Base-by-base conservation (phyloP, 2,329 filamentous ascomycete genomes). In the Xylaria sp. region DNA sequence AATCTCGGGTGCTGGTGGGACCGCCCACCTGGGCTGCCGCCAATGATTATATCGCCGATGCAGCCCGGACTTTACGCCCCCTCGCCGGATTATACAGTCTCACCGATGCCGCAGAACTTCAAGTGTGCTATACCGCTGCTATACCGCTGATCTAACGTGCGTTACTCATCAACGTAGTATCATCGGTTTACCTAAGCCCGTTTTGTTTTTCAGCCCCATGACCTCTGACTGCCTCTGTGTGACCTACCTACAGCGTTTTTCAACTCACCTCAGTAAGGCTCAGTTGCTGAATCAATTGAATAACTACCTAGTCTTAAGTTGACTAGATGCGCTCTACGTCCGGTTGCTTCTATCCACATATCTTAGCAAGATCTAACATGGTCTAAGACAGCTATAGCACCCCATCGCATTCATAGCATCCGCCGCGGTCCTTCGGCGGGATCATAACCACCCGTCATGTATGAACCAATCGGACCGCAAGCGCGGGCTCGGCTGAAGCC, bases 401-500 rank as follows among this genome's bases (percentile, higher is more conserved):
- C 39, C n/a, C 20, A 16, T 7, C 17, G 16, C 17, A 26, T 8
- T n/a, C 21, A 49, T 8, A 19, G 8, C 24, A 42, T 17, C 22
- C 17, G 3, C 26, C 24, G 18, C 18, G 9, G 19, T 21, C 42
- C n/a, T 29, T 8, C 34, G 24, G 4, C 41, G 24, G 38, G 9
- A 20, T 11, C 20, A 40, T 34, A 40, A 26, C n/a, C 8, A 29
- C 6, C 39, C 7, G 13, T 24, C 21, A 70, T 62, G 54, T 52
- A 62, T 16, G 53, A 59, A 39, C 45, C 60, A 29, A 53, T 29
- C 21, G 38, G 48, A n/a, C 45, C 50, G 38, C 55, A 50, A 64
- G 63, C 42, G 39, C 55, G 58, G 51, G 19, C 52, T 21, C 46
- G 44, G 46, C 56, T 68, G 18, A 60, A 50, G 52, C 49, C 44